Percentiles rank a stretch among this genome's conserved stretches.
phyloP scores from a whole-genome alignment of 192 early-diverging fungal species.

The Paraglomus brasilianum region DNA sequence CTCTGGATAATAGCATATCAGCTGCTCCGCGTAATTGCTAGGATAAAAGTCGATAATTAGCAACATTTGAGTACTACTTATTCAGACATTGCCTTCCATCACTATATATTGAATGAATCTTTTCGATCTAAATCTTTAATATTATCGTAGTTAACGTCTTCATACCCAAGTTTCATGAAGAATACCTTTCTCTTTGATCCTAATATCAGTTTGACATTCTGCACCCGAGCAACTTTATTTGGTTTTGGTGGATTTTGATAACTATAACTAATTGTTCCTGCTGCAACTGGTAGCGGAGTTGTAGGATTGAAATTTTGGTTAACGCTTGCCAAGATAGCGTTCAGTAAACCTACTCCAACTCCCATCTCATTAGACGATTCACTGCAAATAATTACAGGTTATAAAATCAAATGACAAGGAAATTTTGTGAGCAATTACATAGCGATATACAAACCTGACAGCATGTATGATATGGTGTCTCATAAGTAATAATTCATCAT shows the following conservation, averaged over 20 bases:
- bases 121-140: too few relatives aligned
- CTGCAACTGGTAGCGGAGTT: conserved; percentile 7
- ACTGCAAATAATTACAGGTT: background rate
- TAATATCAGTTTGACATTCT: conserved; percentile 30
- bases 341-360: conserved; percentile 28
- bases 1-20: conserved; percentile 7
- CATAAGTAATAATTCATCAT: background rate
- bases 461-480: background rate
- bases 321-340: background rate
- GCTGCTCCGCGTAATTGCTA: conserved; percentile 28
- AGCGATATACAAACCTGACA: conserved; percentile 3
- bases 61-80: too few relatives aligned
- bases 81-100: too few relatives aligned
- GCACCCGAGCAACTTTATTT: conserved; percentile 11
- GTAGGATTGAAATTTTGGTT: background rate
- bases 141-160: too few relatives aligned
- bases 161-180: too few relatives aligned
- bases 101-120: too few relatives aligned
- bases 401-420: background rate
- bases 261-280: conserved; percentile 3
- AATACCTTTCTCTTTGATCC: conserved; percentile 23
- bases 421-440: background rate
- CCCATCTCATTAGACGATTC: conserved; percentile 22
- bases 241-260: conserved; percentile 17
- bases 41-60: background rate